A percentile compares a stretch with the other conserved stretches of the same genome.
These are phyloP conservation scores for Magnolia changhungtana DNA, from an alignment of 164 flowering plant species.

Conservation along the genomic window DNA sequence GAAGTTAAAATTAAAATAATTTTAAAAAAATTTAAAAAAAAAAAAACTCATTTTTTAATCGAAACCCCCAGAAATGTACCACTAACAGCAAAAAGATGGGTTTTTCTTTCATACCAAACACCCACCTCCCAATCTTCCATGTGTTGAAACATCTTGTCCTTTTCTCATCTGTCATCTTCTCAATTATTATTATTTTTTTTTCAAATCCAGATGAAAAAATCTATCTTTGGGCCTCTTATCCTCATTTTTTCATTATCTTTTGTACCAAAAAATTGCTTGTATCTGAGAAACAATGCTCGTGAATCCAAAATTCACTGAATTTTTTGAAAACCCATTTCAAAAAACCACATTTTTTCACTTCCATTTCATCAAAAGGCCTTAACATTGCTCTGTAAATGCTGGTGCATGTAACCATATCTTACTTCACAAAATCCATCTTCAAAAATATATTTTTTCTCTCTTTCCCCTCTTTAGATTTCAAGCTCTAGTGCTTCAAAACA, in stretches of 20 bases:
- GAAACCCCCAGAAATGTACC: no score
- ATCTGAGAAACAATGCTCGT: no score
- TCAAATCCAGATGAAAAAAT: no score
- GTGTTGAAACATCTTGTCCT: neutral
- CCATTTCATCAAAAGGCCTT: no score
- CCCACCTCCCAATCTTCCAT: neutral
- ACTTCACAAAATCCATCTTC: neutral
- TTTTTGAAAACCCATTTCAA: neutral
- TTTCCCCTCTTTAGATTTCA: constrained; percentile 1
- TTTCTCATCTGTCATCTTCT: neutral
- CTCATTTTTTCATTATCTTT: no score
- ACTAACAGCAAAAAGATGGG: neutral
- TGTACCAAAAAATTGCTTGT: no score
- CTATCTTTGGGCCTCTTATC: no score
- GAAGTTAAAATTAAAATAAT: neutral
- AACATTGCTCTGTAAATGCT: no score
- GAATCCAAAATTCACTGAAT: no score
- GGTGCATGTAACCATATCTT: neutral
- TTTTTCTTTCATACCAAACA: neutral
- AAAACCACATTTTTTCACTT: neutral
- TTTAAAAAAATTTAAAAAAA: no score
- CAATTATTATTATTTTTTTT: no score
- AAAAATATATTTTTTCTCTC: neutral
- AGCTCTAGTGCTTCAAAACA: neutral
- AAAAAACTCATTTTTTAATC: no score